These are phyloP conservation scores for Filosporella fistucella DNA, from an alignment of 495 filamentous ascomycete genomes.

Conservation along the genomic window DNA sequence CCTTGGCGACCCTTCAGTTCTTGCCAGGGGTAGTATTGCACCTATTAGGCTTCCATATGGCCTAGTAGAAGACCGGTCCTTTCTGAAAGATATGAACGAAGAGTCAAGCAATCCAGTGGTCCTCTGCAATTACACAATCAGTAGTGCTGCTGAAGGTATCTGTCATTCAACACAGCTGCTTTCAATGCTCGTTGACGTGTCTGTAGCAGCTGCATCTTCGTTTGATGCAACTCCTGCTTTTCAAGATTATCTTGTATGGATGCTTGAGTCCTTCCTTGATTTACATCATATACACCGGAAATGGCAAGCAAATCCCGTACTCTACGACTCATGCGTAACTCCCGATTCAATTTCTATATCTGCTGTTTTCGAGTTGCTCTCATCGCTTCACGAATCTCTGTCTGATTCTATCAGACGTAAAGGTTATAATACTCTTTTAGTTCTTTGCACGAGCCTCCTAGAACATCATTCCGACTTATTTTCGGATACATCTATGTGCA, in stretches of 20 bases:
- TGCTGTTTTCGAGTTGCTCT: conserved; percentile 14
- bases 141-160: conserved; percentile 4
- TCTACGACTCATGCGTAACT: conserved; percentile 4
- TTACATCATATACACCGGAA: conserved; percentile 16
- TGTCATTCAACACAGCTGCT: conserved; percentile 28
- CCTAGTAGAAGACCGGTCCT: not conserved
- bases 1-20: conserved; percentile 16
- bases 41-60: no score
- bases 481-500: not conserved
- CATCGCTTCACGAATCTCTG: conserved; percentile 5
- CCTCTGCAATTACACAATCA: conserved; percentile 15
- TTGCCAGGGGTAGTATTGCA: no score
- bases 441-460: conserved; percentile 12
- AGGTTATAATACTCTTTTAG: conserved; percentile 14
- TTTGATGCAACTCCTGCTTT: conserved; percentile 21
- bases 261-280: conserved; percentile 20
- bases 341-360: not conserved
- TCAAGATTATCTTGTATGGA: conserved; percentile 24
- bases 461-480: not conserved
- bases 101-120: not conserved
- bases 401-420: conserved; percentile 15
- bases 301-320: conserved; percentile 6
- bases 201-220: conserved; percentile 12
- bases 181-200: conserved; percentile 29
- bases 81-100: not conserved